Base-by-base conservation (phyloP, 352 stramenopile genomes). In the Phytophthora quininea region DNA sequence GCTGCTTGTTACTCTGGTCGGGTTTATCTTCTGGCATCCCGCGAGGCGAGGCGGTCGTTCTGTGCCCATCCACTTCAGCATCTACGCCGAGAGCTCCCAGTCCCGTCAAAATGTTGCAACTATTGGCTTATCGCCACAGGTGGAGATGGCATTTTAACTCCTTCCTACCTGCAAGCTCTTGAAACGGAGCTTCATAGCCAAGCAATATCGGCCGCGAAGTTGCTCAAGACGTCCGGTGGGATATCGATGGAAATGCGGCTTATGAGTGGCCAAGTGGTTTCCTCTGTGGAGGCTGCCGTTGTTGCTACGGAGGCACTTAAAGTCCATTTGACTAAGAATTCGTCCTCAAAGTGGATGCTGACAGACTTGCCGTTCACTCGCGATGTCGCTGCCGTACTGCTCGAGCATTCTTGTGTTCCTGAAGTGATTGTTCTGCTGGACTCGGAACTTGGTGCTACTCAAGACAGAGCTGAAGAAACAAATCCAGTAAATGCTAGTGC, bases 11-110 rank as follows among this genome's bases (percentile, higher is more conserved):
- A 80, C 32, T 74, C 62, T 4, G 80, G 76, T 1, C 72, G 79
- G 15, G 56, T 93, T 40, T 93, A 92, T 47, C 51, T 93, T 27
- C 69, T 87, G 1, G 67, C 76, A 8, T 80, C 83, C 2, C 30
- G 38, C 10, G 46, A 62, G 2, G 73, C 80, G 3, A 62, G 71
- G n/a, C 66, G 71, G 11, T 27, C 48, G 9, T 90, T 93, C 32
- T 77, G 67, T 43, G 70, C 74, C 0, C 40, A 76, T 1, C 83
- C 85, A 11, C 59, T 84, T 19, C 77, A 88, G 45, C 90, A 74
- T 47, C 52, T 91, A 27, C 65, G 71, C 14, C 67, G 46, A 15
- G 31, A 74, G 19, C 74, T 86, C 12, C 59, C 64, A n/a, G 37
- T 59, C 48, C 12, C 54, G 29, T 67, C 64, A 47, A 40, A 69